Evolutionary conservation across 2,329 filamentous ascomycete genomes (phyloP).

Genomic region (Thermoascus crustaceus): DNA sequence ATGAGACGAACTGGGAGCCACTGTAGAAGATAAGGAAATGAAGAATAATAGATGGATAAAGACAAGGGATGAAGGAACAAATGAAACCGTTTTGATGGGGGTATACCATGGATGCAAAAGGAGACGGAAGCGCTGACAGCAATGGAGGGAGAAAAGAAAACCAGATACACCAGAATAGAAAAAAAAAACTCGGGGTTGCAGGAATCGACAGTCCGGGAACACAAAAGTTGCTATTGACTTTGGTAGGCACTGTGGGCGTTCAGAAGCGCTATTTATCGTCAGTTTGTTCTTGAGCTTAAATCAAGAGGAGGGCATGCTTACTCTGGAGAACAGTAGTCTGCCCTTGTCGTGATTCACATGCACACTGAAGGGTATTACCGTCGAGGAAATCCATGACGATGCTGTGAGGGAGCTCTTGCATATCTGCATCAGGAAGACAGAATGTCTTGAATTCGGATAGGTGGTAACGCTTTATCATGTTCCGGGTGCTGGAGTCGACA

Average conservation of each 20-base stretch:
- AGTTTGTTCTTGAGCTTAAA: constrained; percentile 5
- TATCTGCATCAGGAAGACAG: constrained; percentile 77
- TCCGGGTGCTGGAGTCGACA: constrained; percentile 51
- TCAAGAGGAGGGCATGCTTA: constrained; percentile 26
- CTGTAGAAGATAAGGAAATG: constrained; percentile 4
- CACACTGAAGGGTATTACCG: constrained; percentile 55
- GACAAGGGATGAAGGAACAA: constrained; percentile 13
- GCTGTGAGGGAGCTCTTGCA: constrained; percentile 88
- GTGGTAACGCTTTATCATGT: constrained; percentile 70
- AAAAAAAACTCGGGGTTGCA: no score
- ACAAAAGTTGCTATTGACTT: no score
- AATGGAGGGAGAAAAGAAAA: constrained; percentile 1
- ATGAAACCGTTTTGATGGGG: constrained; percentile 19
- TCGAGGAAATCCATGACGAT: constrained; percentile 56
- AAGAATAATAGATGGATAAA: constrained; percentile 7
- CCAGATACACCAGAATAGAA: constrained; percentile 4
- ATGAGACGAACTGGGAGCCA: constrained; percentile 6
- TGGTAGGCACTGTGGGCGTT: constrained; percentile 32
- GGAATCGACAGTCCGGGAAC: no score
- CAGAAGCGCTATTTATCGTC: constrained; percentile 28
- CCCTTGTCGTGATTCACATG: constrained; percentile 49
- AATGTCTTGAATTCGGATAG: constrained; percentile 74
- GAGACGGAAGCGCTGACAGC: constrained; percentile 1
- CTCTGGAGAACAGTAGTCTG: constrained; percentile 45
- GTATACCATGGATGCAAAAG: constrained; percentile 21